phyloP scores from a whole-genome alignment of 352 stramenopile species.

The Globisporangium paroecandrum region DNA sequence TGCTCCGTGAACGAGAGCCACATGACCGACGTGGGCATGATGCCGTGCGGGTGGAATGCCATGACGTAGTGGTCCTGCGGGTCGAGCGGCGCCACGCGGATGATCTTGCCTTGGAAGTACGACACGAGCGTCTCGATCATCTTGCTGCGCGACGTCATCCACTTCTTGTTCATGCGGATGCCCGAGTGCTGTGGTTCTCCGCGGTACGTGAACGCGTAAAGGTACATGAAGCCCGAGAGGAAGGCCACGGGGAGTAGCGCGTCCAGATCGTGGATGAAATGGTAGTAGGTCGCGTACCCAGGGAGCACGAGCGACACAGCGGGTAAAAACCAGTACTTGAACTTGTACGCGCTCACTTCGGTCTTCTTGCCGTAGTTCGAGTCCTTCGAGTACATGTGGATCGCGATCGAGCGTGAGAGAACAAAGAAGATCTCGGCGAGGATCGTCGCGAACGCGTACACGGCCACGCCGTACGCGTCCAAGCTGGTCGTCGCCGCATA shows the following conservation, averaged over 20 bases:
- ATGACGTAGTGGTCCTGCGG: slow-evolving; percentile 65
- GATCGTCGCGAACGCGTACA: slow-evolving; percentile 37
- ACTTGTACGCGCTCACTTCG: slow-evolving; percentile 42
- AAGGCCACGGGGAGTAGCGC: slow-evolving; percentile 38
- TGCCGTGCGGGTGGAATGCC: slow-evolving; percentile 78
- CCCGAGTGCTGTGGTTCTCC: slow-evolving; percentile 64
- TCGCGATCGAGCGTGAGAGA: slow-evolving; percentile 49
- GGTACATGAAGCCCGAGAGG: slow-evolving; percentile 53
- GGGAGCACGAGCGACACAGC: slow-evolving; percentile 38
- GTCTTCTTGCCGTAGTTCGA: slow-evolving; percentile 42
- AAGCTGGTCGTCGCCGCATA: slow-evolving; percentile 51
- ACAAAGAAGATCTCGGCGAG: slow-evolving; percentile 56
- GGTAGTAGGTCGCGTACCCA: slow-evolving; percentile 38
- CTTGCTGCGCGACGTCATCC: slow-evolving; percentile 35
- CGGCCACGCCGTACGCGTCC: slow-evolving; percentile 24
- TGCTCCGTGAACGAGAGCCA: slow-evolving; percentile 77
- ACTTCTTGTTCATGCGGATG: slow-evolving; percentile 40
- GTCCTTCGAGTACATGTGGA: slow-evolving; percentile 57
- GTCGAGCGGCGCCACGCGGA: slow-evolving; percentile 54
- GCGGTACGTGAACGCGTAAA: slow-evolving; percentile 66
- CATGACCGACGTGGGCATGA: slow-evolving; percentile 69
- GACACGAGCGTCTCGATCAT: slow-evolving; percentile 53
- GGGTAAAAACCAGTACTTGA: slow-evolving; percentile 57
- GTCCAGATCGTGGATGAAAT: slow-evolving; percentile 48
- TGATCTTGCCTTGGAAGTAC: slow-evolving; percentile 69